Conservation (phyloP, 805 yeast species). For the Yarrowia hollandica region DNA sequence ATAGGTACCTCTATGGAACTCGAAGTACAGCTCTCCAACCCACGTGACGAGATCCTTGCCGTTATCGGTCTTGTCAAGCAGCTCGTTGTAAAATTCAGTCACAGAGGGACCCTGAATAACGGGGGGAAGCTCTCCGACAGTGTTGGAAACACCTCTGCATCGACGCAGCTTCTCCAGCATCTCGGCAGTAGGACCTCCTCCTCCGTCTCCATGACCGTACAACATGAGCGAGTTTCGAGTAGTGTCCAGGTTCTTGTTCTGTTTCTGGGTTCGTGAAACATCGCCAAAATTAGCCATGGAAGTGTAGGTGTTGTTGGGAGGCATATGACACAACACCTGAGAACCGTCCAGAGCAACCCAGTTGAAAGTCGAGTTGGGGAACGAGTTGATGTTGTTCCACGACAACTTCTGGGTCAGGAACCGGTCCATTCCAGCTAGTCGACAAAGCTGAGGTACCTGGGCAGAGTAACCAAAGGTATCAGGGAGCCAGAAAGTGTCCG, state of each 20-base stretch:
- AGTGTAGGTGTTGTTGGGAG: slow-evolving; percentile 94
- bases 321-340: slow-evolving; percentile 95
- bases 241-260: slow-evolving; percentile 80
- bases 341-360: slow-evolving; percentile 96
- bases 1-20: slow-evolving; percentile 95
- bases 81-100: slow-evolving; percentile 72
- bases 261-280: slow-evolving; percentile 72
- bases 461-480: slow-evolving; percentile 97
- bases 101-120: slow-evolving; percentile 76
- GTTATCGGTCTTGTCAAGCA: slow-evolving; percentile 60
- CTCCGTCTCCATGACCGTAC: slow-evolving; percentile 97
- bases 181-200: slow-evolving; percentile 95
- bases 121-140: slow-evolving; percentile 76
- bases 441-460: slow-evolving; percentile 91
- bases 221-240: slow-evolving; percentile 79
- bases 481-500: slow-evolving; percentile 89
- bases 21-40: slow-evolving; percentile 92
- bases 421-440: slow-evolving; percentile 77
- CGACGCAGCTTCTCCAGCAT: slow-evolving; percentile 92
- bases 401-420: slow-evolving; percentile 91
- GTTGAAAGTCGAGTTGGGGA: slow-evolving; percentile 88
- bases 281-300: slow-evolving; percentile 93
- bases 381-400: slow-evolving; percentile 92
- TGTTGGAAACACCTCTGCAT: slow-evolving; percentile 82
- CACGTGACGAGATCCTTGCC: slow-evolving; percentile 78